Evolutionary conservation across 2,329 filamentous ascomycete species (phyloP), one percentile per base, ranked within the genome.

Genomic region (Calonectria pseudoturangicola): DNA sequence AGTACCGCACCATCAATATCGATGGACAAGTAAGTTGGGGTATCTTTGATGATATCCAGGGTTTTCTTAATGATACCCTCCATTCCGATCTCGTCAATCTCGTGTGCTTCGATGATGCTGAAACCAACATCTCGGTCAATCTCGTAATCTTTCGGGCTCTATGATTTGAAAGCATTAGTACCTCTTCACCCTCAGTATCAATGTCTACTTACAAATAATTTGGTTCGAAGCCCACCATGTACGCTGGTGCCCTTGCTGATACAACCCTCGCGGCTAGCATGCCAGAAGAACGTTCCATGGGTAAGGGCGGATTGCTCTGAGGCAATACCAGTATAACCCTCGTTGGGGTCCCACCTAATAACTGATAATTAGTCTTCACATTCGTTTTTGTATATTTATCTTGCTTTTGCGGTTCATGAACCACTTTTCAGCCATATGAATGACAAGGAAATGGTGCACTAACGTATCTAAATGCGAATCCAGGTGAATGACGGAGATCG

Each of bases 131-230:
- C 30, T 21, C 33, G 16, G 27, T 69, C 67, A 51, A 69, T 60
- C 3, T 69, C 67, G 13, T 64, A 36, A 39, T 69, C 67, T n/a
- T 69, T 69, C n/a, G 67, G 67, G 25, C 56, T 64, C 67, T 58
- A 15, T 36, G 8, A 25, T 21, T 16, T 39, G 28, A 25, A 56
- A 16, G 30, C 5, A 25, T 58, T 4, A 58, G 33, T 16, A 25
- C 13, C 21, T 18, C n/a, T 39, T n/a, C 18, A 30, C 28, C 21
- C 3, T 3, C 12, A 10, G 18, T 15, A 56, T n/a, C 3, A 10
- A 39, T 9, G 10, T 8, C 8, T 9, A 39, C 54, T 39, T 39
- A 58, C 54, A 58, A 58, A 58, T 39, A 58, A 16, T 8, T 58
- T 58, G 4, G 54, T 58, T 18, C 54, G 36, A 21, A 58, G 54